Conservation (phyloP, 2,329 filamentous ascomycete species). For the Teratosphaeria pseudoeucalypti region DNA sequence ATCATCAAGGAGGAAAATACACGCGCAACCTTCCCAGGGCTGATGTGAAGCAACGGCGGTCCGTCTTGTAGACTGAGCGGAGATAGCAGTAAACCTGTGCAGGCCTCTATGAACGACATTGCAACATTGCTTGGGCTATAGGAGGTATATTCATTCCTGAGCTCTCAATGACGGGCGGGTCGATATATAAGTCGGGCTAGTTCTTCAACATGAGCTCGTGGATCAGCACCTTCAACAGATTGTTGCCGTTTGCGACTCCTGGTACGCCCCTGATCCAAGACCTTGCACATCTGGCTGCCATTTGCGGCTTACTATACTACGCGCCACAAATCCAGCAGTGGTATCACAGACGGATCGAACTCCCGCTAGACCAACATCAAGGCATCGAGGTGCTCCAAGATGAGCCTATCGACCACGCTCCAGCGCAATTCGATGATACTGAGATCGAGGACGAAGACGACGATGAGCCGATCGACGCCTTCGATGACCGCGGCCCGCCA, state of each 20-base stretch:
- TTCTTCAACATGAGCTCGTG: conserved; percentile 15
- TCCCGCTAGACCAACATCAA: neutral
- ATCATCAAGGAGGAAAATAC: too few relatives aligned
- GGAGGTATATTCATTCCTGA: neutral
- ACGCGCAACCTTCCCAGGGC: too few relatives aligned
- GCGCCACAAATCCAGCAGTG: conserved; percentile 36
- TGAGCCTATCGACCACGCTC: neutral
- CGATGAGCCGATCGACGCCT: neutral
- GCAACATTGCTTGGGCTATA: too few relatives aligned
- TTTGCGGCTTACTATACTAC: conserved; percentile 37
- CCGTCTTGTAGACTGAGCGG: too few relatives aligned
- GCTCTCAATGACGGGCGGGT: neutral
- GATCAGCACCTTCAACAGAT: conserved; percentile 27
- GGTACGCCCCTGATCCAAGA: conserved; percentile 38
- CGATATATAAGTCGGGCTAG: neutral
- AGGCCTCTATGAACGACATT: too few relatives aligned
- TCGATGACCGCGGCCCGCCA: neutral
- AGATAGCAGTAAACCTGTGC: too few relatives aligned
- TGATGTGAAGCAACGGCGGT: too few relatives aligned
- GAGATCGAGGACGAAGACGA: neutral
- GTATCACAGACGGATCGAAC: conserved; percentile 7
- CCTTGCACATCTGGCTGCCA: conserved; percentile 33
- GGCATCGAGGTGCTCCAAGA: neutral
- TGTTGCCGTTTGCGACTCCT: conserved; percentile 39
- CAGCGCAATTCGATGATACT: neutral